phyloP scores from a whole-genome alignment of 768 basidiomycete species.

The Lactifluus subvellereus region DNA sequence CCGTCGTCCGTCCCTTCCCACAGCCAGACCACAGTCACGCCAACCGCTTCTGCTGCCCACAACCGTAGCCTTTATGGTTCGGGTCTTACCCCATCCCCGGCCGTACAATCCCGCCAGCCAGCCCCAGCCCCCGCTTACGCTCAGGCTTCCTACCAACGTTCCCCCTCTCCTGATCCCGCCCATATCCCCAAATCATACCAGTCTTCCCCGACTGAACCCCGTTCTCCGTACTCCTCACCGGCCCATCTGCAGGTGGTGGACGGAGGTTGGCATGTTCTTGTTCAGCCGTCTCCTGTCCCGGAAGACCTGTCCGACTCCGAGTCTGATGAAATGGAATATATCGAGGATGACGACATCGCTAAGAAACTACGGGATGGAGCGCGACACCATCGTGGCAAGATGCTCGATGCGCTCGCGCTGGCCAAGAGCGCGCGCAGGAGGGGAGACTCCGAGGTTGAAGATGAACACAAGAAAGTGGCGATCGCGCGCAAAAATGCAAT shows the following conservation, averaged over 20 bases:
- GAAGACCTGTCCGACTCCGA: not conserved
- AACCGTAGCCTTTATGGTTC: no score
- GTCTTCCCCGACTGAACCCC: not conserved
- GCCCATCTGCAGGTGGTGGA: not conserved
- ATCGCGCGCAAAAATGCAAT: not conserved
- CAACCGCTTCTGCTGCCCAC: no score
- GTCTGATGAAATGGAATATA: not conserved
- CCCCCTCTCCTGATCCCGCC: no score
- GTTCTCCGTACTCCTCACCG: not conserved
- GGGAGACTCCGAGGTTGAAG: not conserved
- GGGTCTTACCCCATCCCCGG: no score
- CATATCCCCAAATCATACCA: not conserved
- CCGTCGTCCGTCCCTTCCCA: no score
- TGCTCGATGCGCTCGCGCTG: not conserved
- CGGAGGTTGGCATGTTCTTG: not conserved
- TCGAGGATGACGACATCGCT: not conserved
- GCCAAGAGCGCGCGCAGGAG: not conserved
- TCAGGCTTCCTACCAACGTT: no score
- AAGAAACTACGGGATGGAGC: conserved; percentile 1
- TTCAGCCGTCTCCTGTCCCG: not conserved
- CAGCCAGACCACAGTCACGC: no score
- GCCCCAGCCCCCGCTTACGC: no score
- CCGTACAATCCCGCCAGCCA: no score
- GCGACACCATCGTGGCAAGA: not conserved
- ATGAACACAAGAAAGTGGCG: not conserved